A percentile compares a stretch with the other conserved stretches of the same genome.
Evolutionary conservation across 148 eudicot genomes (phyloP).

Genomic region (Hydrangea macrophylla): DNA sequence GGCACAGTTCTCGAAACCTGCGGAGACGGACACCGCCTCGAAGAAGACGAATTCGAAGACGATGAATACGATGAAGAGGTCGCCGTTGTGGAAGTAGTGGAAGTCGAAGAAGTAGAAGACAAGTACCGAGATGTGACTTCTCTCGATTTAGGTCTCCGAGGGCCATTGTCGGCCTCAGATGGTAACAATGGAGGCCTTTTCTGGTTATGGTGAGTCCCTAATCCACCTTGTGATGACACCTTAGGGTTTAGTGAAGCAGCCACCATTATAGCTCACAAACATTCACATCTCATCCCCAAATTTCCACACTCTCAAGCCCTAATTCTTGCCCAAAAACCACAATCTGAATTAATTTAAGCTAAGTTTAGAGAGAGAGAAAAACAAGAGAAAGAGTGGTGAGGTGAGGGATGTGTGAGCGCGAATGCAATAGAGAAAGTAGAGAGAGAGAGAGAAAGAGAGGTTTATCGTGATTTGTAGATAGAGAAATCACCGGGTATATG

Average conservation of each 20-base stretch:
- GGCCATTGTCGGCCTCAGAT: conserved; percentile 36
- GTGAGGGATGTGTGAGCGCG: not conserved
- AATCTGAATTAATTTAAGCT: not conserved
- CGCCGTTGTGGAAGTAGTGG: conserved; percentile 33
- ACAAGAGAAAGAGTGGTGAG: not conserved
- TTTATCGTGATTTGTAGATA: not conserved
- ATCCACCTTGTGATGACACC: conserved; percentile 23
- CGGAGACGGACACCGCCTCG: conserved; percentile 52
- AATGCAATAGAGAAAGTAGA: not conserved
- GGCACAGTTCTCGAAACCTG: conserved; percentile 23
- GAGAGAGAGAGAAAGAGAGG: not conserved
- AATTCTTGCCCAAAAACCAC: conserved; percentile 1
- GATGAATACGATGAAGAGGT: conserved; percentile 43
- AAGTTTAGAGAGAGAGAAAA: not conserved
- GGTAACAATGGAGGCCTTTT: conserved; percentile 53
- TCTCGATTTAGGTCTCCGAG: conserved; percentile 48
- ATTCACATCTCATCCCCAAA: not conserved
- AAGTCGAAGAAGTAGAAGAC: conserved; percentile 40
- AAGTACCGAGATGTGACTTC: conserved; percentile 63
- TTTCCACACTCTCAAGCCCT: conserved; percentile 17
- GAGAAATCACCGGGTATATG: conserved; percentile 14
- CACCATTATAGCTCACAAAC: conserved; percentile 38
- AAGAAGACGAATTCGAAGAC: conserved; percentile 25
- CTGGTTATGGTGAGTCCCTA: conserved; percentile 31
- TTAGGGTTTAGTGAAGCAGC: conserved; percentile 39